These are phyloP conservation scores for Parathielavia hyrcaniae DNA, from an alignment of 495 filamentous ascomycete species.

Conservation along the genomic window DNA sequence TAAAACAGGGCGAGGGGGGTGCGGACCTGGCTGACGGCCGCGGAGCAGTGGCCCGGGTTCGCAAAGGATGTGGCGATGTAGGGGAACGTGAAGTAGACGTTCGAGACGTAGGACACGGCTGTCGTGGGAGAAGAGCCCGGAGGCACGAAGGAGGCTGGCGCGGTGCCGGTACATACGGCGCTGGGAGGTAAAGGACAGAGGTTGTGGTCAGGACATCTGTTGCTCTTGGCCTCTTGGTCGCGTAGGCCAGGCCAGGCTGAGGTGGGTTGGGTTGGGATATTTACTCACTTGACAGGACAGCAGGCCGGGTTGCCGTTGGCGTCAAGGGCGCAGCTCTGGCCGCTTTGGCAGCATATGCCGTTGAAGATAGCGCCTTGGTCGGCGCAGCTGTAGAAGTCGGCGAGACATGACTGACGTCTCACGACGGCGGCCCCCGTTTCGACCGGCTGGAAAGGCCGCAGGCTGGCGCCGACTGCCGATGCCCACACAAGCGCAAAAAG, in stretches of 20 bases:
- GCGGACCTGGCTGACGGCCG: slow-evolving; percentile 50
- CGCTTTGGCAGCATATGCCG: slow-evolving; percentile 42
- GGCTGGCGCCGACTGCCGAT: slow-evolving; percentile 20
- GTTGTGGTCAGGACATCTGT: background rate
- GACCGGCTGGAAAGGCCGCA: slow-evolving; percentile 30
- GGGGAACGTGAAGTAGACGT: slow-evolving; percentile 59
- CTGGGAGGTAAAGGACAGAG: slow-evolving; percentile 18
- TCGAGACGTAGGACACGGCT: slow-evolving; percentile 40
- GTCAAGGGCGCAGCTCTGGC: slow-evolving; percentile 40
- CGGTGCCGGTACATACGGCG: slow-evolving; percentile 43
- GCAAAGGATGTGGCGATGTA: slow-evolving; percentile 60
- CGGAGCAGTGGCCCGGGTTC: slow-evolving; percentile 56
- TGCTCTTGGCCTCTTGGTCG: too few species aligned
- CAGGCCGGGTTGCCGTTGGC: slow-evolving; percentile 40
- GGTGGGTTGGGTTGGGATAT: background rate
- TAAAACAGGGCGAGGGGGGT: too few species aligned
- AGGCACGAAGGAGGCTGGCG: slow-evolving; percentile 43
- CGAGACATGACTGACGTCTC: slow-evolving; percentile 30
- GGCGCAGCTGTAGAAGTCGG: slow-evolving; percentile 43
- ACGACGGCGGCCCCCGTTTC: slow-evolving; percentile 25
- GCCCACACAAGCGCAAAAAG: slow-evolving; percentile 11
- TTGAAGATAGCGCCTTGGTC: slow-evolving; percentile 35
- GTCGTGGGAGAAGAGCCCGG: slow-evolving; percentile 39
- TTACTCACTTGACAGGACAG: slow-evolving; percentile 41
- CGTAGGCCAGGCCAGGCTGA: too few species aligned